A percentile compares a stretch with the other conserved stretches of the same genome.
Conservation (phyloP, 1,284 basidiomycete species). For the Sporisorium sorghi region DNA sequence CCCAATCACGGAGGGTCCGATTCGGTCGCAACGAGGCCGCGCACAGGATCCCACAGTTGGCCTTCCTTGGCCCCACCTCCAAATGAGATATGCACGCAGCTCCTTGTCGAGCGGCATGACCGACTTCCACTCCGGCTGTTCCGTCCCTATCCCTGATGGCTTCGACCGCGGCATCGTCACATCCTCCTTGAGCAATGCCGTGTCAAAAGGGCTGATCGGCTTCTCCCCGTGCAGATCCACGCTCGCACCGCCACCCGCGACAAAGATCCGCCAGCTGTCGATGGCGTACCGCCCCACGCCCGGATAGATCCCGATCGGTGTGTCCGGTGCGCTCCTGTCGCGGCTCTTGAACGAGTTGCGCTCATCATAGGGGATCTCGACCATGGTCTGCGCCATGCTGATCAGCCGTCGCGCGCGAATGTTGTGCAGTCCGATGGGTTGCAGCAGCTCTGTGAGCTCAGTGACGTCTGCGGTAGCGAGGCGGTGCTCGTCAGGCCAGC, state of each 20-base stretch:
- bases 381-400: conserved; percentile 29
- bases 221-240: conserved; percentile 21
- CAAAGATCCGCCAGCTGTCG: conserved; percentile 47
- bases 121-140: conserved; percentile 38
- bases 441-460: conserved; percentile 29
- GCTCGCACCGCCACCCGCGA: conserved; percentile 27
- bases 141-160: not conserved
- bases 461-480: conserved; percentile 23
- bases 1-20: not conserved
- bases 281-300: conserved; percentile 46
- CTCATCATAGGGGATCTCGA: conserved; percentile 36
- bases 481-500: conserved; percentile 32
- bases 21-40: conserved; percentile 9
- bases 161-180: not conserved
- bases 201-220: conserved; percentile 24
- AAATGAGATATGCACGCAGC: conserved; percentile 44
- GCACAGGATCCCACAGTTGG: conserved; percentile 30
- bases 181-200: not conserved
- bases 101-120: conserved; percentile 50
- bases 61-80: conserved; percentile 46
- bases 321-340: conserved; percentile 27
- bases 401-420: conserved; percentile 33
- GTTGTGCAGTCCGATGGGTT: conserved; percentile 43
- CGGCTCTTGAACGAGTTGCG: conserved; percentile 26
- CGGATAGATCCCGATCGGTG: conserved; percentile 35